These are phyloP conservation scores for Vickermania ingenoplastis DNA, from an alignment of 208 protist genomes.

Conservation along the genomic window DNA sequence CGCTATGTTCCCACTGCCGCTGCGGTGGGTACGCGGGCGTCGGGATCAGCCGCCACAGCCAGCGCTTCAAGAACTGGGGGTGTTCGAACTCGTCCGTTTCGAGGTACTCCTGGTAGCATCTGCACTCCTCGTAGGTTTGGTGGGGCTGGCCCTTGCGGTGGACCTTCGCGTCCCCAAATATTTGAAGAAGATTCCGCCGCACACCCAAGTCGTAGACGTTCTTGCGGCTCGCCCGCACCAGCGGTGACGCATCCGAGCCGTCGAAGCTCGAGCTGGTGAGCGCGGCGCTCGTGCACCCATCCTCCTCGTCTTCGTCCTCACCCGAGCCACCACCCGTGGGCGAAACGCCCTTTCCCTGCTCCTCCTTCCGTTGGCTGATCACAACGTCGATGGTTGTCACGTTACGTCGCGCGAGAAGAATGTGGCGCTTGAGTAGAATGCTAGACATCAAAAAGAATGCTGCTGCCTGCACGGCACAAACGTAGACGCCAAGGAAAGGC, in stretches of 20 bases:
- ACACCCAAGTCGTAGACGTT: constrained; percentile 83
- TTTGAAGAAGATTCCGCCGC: constrained; percentile 56
- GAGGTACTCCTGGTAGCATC: neutral
- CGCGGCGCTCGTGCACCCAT: neutral
- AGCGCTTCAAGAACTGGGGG: neutral
- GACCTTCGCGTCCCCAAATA: constrained; percentile 68
- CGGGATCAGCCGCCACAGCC: neutral
- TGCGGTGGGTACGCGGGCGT: neutral
- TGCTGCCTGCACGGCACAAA: constrained; percentile 48
- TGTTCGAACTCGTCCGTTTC: neutral
- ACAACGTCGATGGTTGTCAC: constrained; percentile 82
- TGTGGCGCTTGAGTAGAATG: constrained; percentile 58
- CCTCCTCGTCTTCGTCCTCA: constrained; percentile 1
- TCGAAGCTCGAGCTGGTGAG: neutral
- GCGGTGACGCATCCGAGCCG: neutral
- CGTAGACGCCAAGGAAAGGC: constrained; percentile 64
- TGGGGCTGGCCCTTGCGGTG: neutral
- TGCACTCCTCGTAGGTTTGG: neutral
- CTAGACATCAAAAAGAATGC: constrained; percentile 70
- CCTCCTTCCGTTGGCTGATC: constrained; percentile 12
- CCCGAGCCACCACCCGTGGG: neutral
- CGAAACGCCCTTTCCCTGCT: constrained; percentile 23
- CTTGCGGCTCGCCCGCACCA: constrained; percentile 2
- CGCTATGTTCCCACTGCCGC: neutral
- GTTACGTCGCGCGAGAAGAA: constrained; percentile 65